Evolutionary conservation across 106 monocot genomes (phyloP).

Genomic region (Allium sativum): DNA sequence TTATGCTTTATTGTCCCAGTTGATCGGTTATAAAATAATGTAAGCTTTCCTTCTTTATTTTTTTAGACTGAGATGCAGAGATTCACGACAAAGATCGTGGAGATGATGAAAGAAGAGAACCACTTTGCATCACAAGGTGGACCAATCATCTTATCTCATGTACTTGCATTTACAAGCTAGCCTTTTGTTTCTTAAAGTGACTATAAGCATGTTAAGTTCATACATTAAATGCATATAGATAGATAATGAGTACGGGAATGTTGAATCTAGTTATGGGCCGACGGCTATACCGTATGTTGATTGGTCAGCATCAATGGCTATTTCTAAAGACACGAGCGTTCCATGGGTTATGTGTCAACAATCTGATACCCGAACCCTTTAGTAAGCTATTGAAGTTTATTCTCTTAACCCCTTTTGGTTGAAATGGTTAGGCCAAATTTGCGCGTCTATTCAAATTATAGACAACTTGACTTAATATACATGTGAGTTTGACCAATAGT

Average conservation of each 20-base stretch:
- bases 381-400: too few species aligned
- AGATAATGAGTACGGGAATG: slow-evolving; percentile 95
- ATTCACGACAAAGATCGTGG: slow-evolving; percentile 66
- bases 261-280: slow-evolving; percentile 50
- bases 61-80: slow-evolving; percentile 65
- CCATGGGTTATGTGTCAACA: slow-evolving; percentile 99
- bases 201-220: background rate
- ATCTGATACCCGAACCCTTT: slow-evolving; percentile 72
- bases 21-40: background rate
- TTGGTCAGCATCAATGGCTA: slow-evolving; percentile 83
- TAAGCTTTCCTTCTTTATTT: background rate
- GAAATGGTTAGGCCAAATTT: too few species aligned
- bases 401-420: too few species aligned
- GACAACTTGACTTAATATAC: too few species aligned
- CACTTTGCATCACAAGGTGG: slow-evolving; percentile 96
- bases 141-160: slow-evolving; percentile 91
- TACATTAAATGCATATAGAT: slow-evolving; percentile 30
- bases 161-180: slow-evolving; percentile 3
- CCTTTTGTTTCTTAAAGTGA: too few species aligned
- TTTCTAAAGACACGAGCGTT: slow-evolving; percentile 68
- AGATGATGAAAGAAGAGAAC: slow-evolving; percentile 64
- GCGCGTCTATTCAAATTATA: too few species aligned
- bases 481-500: background rate
- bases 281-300: slow-evolving; percentile 57
- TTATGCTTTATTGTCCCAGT: background rate